Base-by-base conservation (phyloP, 805 yeast species). In the Candida chauliodis region DNA sequence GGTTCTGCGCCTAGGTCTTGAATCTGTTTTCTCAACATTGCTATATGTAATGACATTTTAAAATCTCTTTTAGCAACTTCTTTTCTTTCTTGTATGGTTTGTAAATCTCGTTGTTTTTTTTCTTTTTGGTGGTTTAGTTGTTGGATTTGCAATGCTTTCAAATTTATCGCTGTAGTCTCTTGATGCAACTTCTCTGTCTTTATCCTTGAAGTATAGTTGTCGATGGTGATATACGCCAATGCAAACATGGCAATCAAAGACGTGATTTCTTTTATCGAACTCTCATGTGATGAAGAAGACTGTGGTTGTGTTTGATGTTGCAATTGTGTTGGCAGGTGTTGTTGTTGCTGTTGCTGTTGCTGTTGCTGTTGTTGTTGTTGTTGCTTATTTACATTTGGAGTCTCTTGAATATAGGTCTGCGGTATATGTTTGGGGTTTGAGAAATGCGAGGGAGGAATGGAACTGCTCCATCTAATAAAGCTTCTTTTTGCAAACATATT, bases 21-120 rank as follows among this genome's bases (percentile, higher is more conserved):
- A 38, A 83, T 59, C 51, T 83, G 88, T 48, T 78, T 69, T 36
- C 85, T 63, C 23, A 83, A 58, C 56, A 83, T 55, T 2, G 85
- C 87, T 28, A 83, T 70, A 51, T 83, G 91, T 52, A 81, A 60
- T 4, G 75, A 69, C 83, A 81, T 76, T 57, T 76, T 79, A 63
- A 56, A 63, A 66, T 72, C 52, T 65, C 81, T 43, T 67, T 64
- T 56, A 56, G 71, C 50, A 57, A 61, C 62, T 9, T 65, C 69
- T 38, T 67, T 66, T 13, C 83, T 59, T 44, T 77, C 81, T 44
- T 75, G 71, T 20, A 76, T 49, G n/a, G 73, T 59, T 45, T 73
- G 76, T 9, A 73, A 46, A 36, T 77, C 81, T 36, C 74, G 62
- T 51, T 73, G 73, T 58, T 74, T 75, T 41, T 75, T 63, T 31